These are phyloP conservation scores for Amylocarpus encephaloides DNA, from an alignment of 2,329 filamentous ascomycete genomes.

Conservation along the genomic window DNA sequence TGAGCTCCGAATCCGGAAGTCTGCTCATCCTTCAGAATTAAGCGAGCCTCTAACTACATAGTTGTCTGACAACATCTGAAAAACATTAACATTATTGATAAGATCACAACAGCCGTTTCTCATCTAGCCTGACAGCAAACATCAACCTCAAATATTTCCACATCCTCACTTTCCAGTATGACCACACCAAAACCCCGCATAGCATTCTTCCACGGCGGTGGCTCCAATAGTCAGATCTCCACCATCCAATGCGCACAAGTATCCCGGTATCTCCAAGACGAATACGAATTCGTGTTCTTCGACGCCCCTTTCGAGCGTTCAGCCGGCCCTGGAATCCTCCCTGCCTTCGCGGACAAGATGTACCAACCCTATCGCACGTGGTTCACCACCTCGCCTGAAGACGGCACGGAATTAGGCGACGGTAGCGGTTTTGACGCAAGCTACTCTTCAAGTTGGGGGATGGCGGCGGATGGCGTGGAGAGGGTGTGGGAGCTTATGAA, in stretches of 20 bases:
- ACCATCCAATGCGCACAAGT: slow-evolving; percentile 14
- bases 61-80: no score
- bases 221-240: slow-evolving; percentile 18
- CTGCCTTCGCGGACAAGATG: slow-evolving; percentile 14
- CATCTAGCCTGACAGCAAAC: no score
- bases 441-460: neutral
- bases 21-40: no score
- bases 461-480: slow-evolving; percentile 15
- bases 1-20: no score
- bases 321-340: slow-evolving; percentile 19
- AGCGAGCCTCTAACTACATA: no score
- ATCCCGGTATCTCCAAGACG: neutral
- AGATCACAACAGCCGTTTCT: no score
- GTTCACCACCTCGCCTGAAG: slow-evolving; percentile 8
- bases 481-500: slow-evolving; percentile 17
- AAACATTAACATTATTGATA: no score
- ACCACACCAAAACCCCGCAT: slow-evolving; percentile 11
- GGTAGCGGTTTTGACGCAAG: slow-evolving; percentile 7
- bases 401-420: slow-evolving; percentile 7
- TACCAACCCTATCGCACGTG: slow-evolving; percentile 20
- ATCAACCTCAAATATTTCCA: no score
- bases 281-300: slow-evolving; percentile 11
- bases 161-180: neutral
- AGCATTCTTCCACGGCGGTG: slow-evolving; percentile 23
- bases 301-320: slow-evolving; percentile 16